These are phyloP conservation scores for Scedosporium minutisporum DNA, from an alignment of 2,329 filamentous ascomycete species.

Conservation along the genomic window DNA sequence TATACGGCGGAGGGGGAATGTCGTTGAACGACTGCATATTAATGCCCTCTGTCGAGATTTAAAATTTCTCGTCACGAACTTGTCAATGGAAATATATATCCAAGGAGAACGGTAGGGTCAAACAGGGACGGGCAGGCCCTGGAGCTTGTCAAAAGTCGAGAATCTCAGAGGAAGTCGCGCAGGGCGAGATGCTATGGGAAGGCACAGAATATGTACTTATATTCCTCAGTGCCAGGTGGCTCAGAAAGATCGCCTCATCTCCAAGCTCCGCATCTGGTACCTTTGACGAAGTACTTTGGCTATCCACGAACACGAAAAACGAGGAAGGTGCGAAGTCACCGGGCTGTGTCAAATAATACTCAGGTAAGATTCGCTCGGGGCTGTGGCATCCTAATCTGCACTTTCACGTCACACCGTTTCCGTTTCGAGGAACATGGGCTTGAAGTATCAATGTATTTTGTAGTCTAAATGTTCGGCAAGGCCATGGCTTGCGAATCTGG, in stretches of 20 bases:
- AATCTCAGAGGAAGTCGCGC: background rate
- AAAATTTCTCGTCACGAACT: background rate
- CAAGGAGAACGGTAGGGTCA: background rate
- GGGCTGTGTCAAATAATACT: no score
- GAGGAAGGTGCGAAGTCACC: no score
- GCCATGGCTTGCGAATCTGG: background rate
- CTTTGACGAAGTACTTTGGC: no score
- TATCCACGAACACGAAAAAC: no score
- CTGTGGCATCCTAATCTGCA: no score
- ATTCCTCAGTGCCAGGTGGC: no score
- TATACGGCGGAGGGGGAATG: constrained; percentile 45
- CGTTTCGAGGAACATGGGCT: background rate
- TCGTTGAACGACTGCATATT: constrained; percentile 18
- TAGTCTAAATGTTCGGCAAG: no score
- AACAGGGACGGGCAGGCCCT: background rate
- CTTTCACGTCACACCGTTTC: background rate
- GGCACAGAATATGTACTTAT: no score
- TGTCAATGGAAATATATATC: background rate
- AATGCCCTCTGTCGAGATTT: background rate
- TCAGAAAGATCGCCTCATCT: no score
- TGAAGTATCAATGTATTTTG: background rate
- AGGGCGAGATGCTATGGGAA: no score
- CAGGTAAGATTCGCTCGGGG: background rate
- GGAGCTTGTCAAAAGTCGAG: background rate
- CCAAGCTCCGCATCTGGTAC: no score